Evolutionary conservation across 495 filamentous ascomycete species (phyloP), one percentile per base, ranked within the genome.

Genomic region (Hypoxylon fragiforme): DNA sequence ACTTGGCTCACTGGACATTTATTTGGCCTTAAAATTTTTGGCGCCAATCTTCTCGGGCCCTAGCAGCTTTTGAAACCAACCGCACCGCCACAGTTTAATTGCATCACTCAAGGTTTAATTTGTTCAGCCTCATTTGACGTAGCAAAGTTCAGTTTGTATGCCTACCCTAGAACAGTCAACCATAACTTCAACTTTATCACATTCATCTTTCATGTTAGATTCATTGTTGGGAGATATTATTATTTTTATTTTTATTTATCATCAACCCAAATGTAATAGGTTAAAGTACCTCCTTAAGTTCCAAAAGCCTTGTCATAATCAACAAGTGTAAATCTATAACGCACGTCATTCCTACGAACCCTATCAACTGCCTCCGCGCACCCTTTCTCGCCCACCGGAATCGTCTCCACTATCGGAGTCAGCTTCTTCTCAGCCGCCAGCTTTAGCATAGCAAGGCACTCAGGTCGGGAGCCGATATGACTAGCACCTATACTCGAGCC

Each of bases 391-490:
- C 79, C 76, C 40, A 91, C 79, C n/a, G 83, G 70, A 18, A 91
- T 70, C 63, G 81, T 84, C 76, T 91, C 79, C 18, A 91, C 85
- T 78, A 79, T 81, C 11, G 83, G 80, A 68, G 82, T 81, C 26
- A 92, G 71, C n/a, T 81, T 79, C 82, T 88, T 85, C 65, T 92
- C 86, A 3, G 80, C 82, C 2, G 86, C 87, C 50, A 92, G 63
- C 73, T 88, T 79, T 67, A 92, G 65, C 89, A 92, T 91, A 21
- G 72, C 76, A 38, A 86, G 55, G 77, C 85, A 87, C 80, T 92
- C 89, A 18, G 77, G 73, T 7, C 86, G 75, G 58, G 81, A 85
- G 2, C 89, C 87, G 57, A 91, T 78, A 64, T 91, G 88, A 49
- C 78, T 85, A 3, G 81, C 85, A 2, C 81, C 80, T 20, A 90